Conservation (phyloP, 1,139 yeast species). For the Nakaseomyces uthaithaninus region DNA sequence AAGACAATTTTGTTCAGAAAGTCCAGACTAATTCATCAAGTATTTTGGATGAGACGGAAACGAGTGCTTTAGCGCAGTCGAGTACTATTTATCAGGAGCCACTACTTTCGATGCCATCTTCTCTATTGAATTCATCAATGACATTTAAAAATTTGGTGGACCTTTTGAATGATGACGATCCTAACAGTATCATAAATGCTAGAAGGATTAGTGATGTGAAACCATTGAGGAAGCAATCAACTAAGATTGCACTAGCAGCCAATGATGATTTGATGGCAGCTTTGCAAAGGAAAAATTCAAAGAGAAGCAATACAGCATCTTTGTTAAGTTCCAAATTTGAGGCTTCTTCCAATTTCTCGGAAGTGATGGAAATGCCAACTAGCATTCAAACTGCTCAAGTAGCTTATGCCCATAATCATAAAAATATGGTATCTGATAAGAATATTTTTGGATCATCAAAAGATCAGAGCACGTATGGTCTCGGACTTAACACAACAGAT, state of each 20-base stretch:
- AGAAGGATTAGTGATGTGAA: conserved; percentile 3
- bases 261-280: conserved; percentile 13
- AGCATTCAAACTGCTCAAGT: conserved; percentile 27
- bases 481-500: not conserved
- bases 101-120: conserved; percentile 21
- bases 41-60: conserved; percentile 11
- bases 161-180: conserved; percentile 13
- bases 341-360: conserved; percentile 24
- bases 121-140: conserved; percentile 21
- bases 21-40: not conserved
- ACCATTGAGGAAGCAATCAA: conserved; percentile 16
- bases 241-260: conserved; percentile 14
- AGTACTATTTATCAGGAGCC: conserved; percentile 21
- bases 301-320: conserved; percentile 1
- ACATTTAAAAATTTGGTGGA: conserved; percentile 26
- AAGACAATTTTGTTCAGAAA: not conserved
- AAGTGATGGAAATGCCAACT: conserved; percentile 26
- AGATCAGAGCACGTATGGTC: not conserved
- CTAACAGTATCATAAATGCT: conserved; percentile 5
- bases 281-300: conserved; percentile 9
- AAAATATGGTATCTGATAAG: not conserved
- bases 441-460: not conserved
- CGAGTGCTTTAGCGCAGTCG: conserved; percentile 27
- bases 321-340: conserved; percentile 10
- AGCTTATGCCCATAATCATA: conserved; percentile 12